These are phyloP conservation scores for Plasmodium gaboni DNA, from an alignment of 169 alveolate species.

Conservation along the genomic window DNA sequence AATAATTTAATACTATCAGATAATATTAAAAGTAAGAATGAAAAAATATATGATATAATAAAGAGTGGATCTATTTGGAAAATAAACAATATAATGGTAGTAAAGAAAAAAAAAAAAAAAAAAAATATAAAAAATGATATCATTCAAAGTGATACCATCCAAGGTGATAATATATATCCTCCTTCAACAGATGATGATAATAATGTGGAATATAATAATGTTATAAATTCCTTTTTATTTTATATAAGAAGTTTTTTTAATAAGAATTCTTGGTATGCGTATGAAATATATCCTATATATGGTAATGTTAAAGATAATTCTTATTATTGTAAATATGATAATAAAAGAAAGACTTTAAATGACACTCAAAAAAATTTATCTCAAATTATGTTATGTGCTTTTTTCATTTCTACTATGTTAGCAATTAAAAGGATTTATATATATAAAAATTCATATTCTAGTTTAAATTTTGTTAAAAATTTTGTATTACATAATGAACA, in stretches of 20 bases:
- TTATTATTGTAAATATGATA: constrained; percentile 62
- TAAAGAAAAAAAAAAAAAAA: constrained; percentile 28
- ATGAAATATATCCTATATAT: constrained; percentile 55
- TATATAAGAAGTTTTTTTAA: background rate
- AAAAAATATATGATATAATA: constrained; percentile 20
- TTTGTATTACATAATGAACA: constrained; percentile 53
- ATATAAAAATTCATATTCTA: constrained; percentile 60
- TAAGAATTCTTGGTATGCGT: constrained; percentile 8
- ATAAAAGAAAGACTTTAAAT: constrained; percentile 42
- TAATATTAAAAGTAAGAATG: constrained; percentile 2
- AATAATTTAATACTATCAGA: background rate
- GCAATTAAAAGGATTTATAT: constrained; percentile 46
- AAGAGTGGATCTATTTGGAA: constrained; percentile 27
- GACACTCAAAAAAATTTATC: constrained; percentile 33
- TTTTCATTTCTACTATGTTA: constrained; percentile 31
- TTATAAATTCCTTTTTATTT: too few species aligned
- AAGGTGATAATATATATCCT: too few species aligned
- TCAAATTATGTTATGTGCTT: constrained; percentile 28
- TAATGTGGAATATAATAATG: too few species aligned
- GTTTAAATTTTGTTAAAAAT: constrained; percentile 66
- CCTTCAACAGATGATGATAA: too few species aligned
- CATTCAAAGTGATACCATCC: too few species aligned
- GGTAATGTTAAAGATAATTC: constrained; percentile 46
- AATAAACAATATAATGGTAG: constrained; percentile 49
- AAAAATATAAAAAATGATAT: background rate